Base-by-base conservation (phyloP, 1,284 basidiomycete genomes). In the Tausonia pullulans region DNA sequence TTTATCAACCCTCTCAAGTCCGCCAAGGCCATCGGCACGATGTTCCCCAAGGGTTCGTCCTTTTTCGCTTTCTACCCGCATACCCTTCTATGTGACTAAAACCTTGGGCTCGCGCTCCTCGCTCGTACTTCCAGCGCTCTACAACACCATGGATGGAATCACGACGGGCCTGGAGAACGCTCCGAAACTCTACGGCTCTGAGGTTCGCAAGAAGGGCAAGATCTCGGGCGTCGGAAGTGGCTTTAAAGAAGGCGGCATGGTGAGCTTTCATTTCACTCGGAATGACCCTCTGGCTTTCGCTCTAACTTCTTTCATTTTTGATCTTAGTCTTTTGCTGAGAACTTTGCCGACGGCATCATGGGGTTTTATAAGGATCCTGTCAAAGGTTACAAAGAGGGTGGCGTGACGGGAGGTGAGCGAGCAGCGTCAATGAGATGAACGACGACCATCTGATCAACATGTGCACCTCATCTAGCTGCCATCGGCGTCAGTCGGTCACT, bases 211-310 rank as follows among this genome's bases (percentile, higher is more conserved):
- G 51, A 64, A 71, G 7, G 79, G 77, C 2, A 74, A 77, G 64
- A 77, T 82, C 11, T 75, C 75, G 8, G 76, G 75, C 64, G 76
- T 81, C 58, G 70, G 70, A 5, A 78, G 74, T 68, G 82, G 82
- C 0, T 67, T 82, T 9, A 78, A 72, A 62, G 80, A 81, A 68
- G 82, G 76, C 4, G 80, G 77, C 52, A 79, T 77, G 74, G 78
- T 78, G 27, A 49, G 61, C 45, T n/a, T 40, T 7, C n/a, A n/a
- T n/a, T n/a, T n/a, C n/a, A n/a, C n/a, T n/a, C n/a, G n/a, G n/a
- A n/a, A n/a, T n/a, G n/a, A n/a, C n/a, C n/a, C n/a, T n/a, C n/a
- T n/a, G n/a, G n/a, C n/a, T n/a, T n/a, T n/a, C n/a, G n/a, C n/a
- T n/a, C n/a, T n/a, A n/a, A n/a, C n/a, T n/a, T n/a, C n/a, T n/a